Evolutionary conservation across 306 rosid species (phyloP).

Genomic region (Canavalia ensiformis): DNA sequence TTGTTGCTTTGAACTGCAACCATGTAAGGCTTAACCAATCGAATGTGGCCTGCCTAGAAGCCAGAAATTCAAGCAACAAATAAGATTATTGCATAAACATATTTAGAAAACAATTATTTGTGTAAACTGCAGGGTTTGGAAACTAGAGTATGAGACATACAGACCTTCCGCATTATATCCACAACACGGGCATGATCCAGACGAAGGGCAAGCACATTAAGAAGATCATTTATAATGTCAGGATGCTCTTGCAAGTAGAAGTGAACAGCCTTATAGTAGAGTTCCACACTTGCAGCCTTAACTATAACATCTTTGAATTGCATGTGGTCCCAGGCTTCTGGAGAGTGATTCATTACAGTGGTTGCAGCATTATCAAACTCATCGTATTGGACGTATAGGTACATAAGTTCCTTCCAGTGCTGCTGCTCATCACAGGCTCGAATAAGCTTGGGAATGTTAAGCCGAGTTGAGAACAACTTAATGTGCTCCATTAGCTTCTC

Average conservation of each 20-base stretch:
- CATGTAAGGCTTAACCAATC: constrained; percentile 88
- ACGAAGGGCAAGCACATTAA: constrained; percentile 82
- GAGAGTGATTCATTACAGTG: constrained; percentile 90
- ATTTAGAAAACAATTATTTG: background rate
- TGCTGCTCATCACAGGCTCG: constrained; percentile 92
- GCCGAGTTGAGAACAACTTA: constrained; percentile 77
- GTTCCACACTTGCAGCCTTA: constrained; percentile 84
- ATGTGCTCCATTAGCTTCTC: constrained; percentile 89
- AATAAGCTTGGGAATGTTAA: constrained; percentile 85
- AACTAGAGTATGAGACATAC: constrained; percentile 18
- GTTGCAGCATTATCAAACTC: constrained; percentile 92
- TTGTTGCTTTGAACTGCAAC: constrained; percentile 92
- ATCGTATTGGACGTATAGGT: constrained; percentile 76
- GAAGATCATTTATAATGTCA: constrained; percentile 82
- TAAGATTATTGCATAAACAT: background rate
- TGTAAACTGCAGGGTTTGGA: background rate
- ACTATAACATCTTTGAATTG: constrained; percentile 82
- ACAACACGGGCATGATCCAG: constrained; percentile 88
- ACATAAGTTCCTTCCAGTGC: constrained; percentile 85
- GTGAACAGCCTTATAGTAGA: constrained; percentile 85
- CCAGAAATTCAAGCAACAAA: constrained; percentile 19
- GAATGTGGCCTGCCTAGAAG: constrained; percentile 78
- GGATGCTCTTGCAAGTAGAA: constrained; percentile 95
- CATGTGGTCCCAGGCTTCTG: constrained; percentile 96
- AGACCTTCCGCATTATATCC: constrained; percentile 87